phyloP scores from a whole-genome alignment of 331 rosid species.

The Pyrus hybrid region DNA sequence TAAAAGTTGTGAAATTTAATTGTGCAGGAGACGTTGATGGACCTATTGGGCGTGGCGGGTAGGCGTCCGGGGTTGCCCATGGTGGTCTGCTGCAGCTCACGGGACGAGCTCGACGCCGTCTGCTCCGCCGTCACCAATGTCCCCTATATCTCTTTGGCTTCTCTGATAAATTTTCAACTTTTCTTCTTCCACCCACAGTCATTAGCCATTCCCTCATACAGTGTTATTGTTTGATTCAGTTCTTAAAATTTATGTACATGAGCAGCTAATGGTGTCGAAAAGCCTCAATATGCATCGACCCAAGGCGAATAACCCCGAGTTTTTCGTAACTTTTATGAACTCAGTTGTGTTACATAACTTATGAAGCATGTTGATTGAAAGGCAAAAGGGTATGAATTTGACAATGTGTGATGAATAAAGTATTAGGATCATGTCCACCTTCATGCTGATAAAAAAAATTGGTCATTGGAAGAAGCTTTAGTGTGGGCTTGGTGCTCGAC shows the following conservation, averaged over 20 bases:
- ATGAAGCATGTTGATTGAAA: neutral
- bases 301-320: neutral
- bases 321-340: neutral
- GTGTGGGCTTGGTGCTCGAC: too few relatives aligned
- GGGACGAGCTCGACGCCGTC: conserved; percentile 82
- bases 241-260: neutral
- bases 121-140: conserved; percentile 54
- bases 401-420: too few relatives aligned
- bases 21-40: conserved; percentile 44
- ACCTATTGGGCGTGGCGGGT: conserved; percentile 62
- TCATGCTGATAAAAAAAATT: neutral
- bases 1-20: neutral
- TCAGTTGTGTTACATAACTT: neutral
- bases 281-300: neutral
- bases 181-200: neutral
- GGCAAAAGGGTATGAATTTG: neutral
- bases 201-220: neutral
- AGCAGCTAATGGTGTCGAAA: neutral
- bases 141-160: conserved; percentile 54
- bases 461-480: too few relatives aligned
- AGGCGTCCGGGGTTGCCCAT: conserved; percentile 62
- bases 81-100: conserved; percentile 74
- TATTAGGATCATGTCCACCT: neutral
- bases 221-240: neutral
- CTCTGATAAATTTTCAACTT: conserved; percentile 25